These are phyloP conservation scores for Microsporum audouinii DNA, from an alignment of 2,329 filamentous ascomycete species.

Conservation along the genomic window DNA sequence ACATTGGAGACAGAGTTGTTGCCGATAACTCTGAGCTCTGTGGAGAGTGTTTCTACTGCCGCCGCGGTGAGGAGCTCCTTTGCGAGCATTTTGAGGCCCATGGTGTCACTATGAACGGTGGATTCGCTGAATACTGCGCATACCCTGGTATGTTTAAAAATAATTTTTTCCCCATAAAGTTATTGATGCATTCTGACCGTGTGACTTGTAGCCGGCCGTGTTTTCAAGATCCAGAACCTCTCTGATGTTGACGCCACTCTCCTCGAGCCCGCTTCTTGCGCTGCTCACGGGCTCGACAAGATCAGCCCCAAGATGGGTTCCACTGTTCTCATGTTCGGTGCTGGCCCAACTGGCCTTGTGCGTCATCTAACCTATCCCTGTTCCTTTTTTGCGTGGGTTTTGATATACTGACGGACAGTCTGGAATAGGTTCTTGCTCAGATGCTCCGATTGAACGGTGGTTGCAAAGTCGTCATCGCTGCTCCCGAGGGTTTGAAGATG, in stretches of 20 bases:
- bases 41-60: slow-evolving; percentile 62
- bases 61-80: slow-evolving; percentile 53
- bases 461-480: slow-evolving; percentile 58
- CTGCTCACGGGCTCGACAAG: slow-evolving; percentile 56
- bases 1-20: slow-evolving; percentile 52
- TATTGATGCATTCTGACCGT: slow-evolving; percentile 7
- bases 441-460: slow-evolving; percentile 55
- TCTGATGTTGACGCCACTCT: slow-evolving; percentile 55
- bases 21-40: slow-evolving; percentile 49
- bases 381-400: neutral
- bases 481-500: slow-evolving; percentile 58
- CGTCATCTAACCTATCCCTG: neutral
- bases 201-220: slow-evolving; percentile 36
- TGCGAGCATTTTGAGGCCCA: slow-evolving; percentile 60
- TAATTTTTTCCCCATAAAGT: neutral
- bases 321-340: slow-evolving; percentile 54
- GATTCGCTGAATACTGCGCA: slow-evolving; percentile 59
- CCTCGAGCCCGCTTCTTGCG: slow-evolving; percentile 58
- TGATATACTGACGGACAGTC: neutral
- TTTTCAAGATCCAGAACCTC: slow-evolving; percentile 56
- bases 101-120: slow-evolving; percentile 49
- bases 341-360: slow-evolving; percentile 54
- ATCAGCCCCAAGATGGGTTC: slow-evolving; percentile 55
- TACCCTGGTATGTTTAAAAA: slow-evolving; percentile 31
- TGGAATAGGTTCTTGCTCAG: slow-evolving; percentile 43